Conservation (phyloP, 208 protist species). For the Acanthamoeba sp. region DNA sequence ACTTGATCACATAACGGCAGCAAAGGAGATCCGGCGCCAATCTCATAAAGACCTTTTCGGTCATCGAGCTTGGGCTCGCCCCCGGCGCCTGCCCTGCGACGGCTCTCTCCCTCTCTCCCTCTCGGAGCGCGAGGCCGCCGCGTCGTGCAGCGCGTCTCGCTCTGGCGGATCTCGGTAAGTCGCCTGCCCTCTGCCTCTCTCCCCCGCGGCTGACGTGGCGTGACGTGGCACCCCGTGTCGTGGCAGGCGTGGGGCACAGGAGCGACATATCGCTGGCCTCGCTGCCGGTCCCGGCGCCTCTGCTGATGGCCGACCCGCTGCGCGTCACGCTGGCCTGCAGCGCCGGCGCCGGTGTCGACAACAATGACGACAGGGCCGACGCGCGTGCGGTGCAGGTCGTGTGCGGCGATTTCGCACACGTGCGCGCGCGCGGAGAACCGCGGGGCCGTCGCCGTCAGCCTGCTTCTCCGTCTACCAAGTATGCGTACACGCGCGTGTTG, state of each 20-base stretch:
- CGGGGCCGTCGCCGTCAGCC: neutral
- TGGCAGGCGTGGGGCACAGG: neutral
- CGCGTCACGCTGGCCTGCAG: neutral
- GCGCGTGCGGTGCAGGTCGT: neutral
- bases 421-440: slow-evolving; percentile 24
- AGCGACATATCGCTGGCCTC: slow-evolving; percentile 1
- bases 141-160: neutral
- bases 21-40: too few species aligned
- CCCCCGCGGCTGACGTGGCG: too few species aligned
- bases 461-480: neutral
- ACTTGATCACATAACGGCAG: slow-evolving; percentile 69
- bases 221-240: too few species aligned
- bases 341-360: neutral
- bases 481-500: neutral
- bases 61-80: too few species aligned
- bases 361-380: neutral
- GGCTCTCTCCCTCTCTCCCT: neutral
- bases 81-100: neutral
- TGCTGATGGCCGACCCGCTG: neutral
- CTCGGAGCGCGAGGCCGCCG: neutral
- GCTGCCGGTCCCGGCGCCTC: neutral
- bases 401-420: neutral
- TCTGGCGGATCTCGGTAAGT: slow-evolving; percentile 3
- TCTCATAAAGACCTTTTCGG: too few species aligned
- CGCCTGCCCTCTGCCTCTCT: neutral